Conservation (phyloP, 2,329 filamentous ascomycete genomes). For the Nigrospora oryzae region DNA sequence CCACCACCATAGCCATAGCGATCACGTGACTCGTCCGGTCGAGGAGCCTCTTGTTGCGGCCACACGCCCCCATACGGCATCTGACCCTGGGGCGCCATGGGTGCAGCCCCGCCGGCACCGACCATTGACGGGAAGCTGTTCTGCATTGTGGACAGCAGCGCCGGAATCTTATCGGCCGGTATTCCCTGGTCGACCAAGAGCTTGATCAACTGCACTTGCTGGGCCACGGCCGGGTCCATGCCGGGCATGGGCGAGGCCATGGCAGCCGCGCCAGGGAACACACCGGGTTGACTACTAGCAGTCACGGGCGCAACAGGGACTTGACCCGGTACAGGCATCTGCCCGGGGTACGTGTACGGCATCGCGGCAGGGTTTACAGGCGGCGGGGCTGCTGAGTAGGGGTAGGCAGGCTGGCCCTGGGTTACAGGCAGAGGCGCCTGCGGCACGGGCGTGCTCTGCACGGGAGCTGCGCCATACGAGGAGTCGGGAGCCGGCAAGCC, state of each 20-base stretch:
- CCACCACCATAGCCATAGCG: slow-evolving; percentile 38
- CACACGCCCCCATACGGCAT: slow-evolving; percentile 28
- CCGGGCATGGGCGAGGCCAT: slow-evolving; percentile 25
- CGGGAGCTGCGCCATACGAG: slow-evolving; percentile 18
- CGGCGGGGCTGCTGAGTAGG: slow-evolving; percentile 37
- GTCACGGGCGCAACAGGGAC: slow-evolving; percentile 19
- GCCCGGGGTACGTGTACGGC: slow-evolving; percentile 37
- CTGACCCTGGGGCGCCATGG: slow-evolving; percentile 32
- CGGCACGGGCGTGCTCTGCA: slow-evolving; percentile 13
- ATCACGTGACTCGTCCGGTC: slow-evolving; percentile 44
- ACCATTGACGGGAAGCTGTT: slow-evolving; percentile 20
- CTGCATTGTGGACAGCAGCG: slow-evolving; percentile 46
- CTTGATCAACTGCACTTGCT: slow-evolving; percentile 69
- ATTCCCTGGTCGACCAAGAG: slow-evolving; percentile 68
- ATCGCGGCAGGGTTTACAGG: slow-evolving; percentile 49
- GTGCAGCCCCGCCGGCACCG: slow-evolving; percentile 21
- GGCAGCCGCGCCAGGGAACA: slow-evolving; percentile 24
- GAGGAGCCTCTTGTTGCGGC: slow-evolving; percentile 24
- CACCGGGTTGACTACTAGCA: slow-evolving; percentile 27
- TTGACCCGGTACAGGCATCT: slow-evolving; percentile 25
- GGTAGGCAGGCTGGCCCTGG: slow-evolving; percentile 22
- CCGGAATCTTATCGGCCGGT: slow-evolving; percentile 66
- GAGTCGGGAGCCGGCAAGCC: slow-evolving; percentile 34
- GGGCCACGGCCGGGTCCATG: slow-evolving; percentile 50
- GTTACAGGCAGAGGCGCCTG: slow-evolving; percentile 13